Evolutionary conservation across 768 basidiomycete genomes (phyloP).

Genomic region (Podaxis rugospora): DNA sequence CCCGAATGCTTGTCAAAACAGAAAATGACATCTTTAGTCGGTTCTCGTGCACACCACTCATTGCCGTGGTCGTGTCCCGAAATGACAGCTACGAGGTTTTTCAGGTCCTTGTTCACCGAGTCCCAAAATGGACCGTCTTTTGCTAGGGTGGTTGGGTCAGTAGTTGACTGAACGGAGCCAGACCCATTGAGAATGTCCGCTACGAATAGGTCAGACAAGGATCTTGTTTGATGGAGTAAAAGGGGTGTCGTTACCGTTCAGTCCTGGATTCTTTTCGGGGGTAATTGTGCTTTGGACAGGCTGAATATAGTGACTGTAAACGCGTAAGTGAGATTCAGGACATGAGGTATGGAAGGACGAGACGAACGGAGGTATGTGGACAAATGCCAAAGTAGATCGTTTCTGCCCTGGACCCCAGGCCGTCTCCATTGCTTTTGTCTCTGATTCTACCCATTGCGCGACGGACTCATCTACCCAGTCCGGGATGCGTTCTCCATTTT

Average conservation of each 20-base stretch:
- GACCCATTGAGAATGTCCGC: conserved; percentile 43
- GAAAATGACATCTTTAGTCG: conserved; percentile 57
- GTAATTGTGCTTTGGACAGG: conserved; percentile 31
- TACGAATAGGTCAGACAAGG: conserved; percentile 19
- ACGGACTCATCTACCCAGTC: conserved; percentile 71
- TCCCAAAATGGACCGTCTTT: conserved; percentile 63
- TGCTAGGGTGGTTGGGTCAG: conserved; percentile 27
- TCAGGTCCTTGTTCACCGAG: conserved; percentile 50
- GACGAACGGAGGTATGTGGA: conserved; percentile 71
- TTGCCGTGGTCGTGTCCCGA: conserved; percentile 79
- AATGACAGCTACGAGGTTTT: conserved; percentile 62
- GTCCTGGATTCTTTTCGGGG: conserved; percentile 33
- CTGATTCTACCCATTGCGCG: conserved; percentile 53
- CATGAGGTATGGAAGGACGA: background rate
- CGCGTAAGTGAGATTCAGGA: background rate
- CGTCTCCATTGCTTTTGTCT: conserved; percentile 48
- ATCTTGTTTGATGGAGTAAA: background rate
- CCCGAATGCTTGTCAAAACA: conserved; percentile 80
- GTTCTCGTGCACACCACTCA: conserved; percentile 74
- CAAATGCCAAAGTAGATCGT: conserved; percentile 61
- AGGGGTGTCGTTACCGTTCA: conserved; percentile 30
- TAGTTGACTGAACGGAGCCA: conserved; percentile 61
- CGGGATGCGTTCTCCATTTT: conserved; percentile 36
- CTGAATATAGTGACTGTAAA: conserved; percentile 31
- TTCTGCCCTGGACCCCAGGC: conserved; percentile 53